Evolutionary conservation across 108 stramenopile species (phyloP), one percentile per base, ranked within the genome.

Genomic region (Cyclotella kingstonii): DNA sequence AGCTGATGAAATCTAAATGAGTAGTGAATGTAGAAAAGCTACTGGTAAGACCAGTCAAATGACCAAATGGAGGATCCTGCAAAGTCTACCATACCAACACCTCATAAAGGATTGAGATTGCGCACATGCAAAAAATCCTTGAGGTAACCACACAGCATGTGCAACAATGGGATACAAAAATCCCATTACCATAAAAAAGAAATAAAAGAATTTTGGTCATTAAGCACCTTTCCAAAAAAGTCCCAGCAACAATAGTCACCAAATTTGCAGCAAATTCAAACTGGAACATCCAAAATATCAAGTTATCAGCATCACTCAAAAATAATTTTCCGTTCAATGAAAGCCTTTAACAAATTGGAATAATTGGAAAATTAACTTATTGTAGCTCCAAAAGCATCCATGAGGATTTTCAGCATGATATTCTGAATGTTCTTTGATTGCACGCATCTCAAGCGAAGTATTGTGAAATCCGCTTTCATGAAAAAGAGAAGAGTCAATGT

Each of bases 41-140:
- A n/a, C n/a, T n/a, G n/a, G n/a, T n/a, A n/a, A n/a, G n/a, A 47
- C 95, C 96, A 27, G 86, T 88, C 79, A 95, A 80, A 86, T 97
- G 97, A 23, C 96, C 97, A 44, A n/a, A 97, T 95, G 35, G 89
- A 88, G 22, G 86, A 81, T 30, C 97, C 97, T 30, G 97, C 94
- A 60, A 94, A 97, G 63, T 97, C 97, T 56, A 93, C 66, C 38
- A 86, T 75, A 51, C 94, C 94, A 45, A 88, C 77, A 31, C 75
- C 90, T 9, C 70, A 68, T 33, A 83, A 70, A 21, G 84, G 81
- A 21, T 86, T 78, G 22, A 72, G 66, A 30, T 50, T 55, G 29
- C 76, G 80, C 2, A 38, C 41, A 49, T 61, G 61, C 39, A 84
- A 49, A 51, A 80, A 82, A 11, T n/a, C 85, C 85, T 8, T 31